phyloP scores from a whole-genome alignment of 139 green algal genomes.

The Chlamydomonas eustigma region DNA sequence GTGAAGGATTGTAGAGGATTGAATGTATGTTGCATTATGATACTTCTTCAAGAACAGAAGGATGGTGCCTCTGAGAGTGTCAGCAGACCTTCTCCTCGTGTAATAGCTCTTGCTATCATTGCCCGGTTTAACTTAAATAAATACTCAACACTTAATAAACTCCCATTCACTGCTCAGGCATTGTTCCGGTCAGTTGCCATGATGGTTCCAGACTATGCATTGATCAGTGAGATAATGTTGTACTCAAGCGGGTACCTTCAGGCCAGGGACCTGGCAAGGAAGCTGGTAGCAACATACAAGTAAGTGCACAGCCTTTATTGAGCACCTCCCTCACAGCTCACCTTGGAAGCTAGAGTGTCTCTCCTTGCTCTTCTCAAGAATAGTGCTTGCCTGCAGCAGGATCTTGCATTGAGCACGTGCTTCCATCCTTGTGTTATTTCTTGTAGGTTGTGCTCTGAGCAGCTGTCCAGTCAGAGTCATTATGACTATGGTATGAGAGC shows the following conservation, averaged over 20 bases:
- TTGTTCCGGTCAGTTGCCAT: constrained; percentile 71
- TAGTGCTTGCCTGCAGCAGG: too few species aligned
- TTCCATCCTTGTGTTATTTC: too few species aligned
- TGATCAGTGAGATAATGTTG: constrained; percentile 79
- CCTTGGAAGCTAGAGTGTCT: background rate
- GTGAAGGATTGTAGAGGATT: too few species aligned
- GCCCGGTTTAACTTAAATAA: too few species aligned
- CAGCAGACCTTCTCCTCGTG: too few species aligned
- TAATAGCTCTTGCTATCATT: too few species aligned
- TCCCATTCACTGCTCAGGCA: too few species aligned
- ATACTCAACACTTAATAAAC: too few species aligned
- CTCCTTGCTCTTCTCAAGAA: background rate
- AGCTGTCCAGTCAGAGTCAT: constrained; percentile 76
- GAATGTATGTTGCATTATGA: too few species aligned
- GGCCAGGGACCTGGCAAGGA: constrained; percentile 65
- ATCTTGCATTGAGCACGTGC: too few species aligned
- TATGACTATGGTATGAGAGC: constrained; percentile 83
- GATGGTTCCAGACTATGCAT: constrained; percentile 82
- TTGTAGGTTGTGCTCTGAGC: constrained; percentile 70
- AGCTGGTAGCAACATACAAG: constrained; percentile 81
- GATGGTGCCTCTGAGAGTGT: too few species aligned
- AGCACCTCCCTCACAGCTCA: background rate
- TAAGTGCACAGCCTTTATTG: background rate
- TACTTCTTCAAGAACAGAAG: too few species aligned
- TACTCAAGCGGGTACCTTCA: constrained; percentile 68